Evolutionary conservation across 352 stramenopile genomes (phyloP).

Genomic region (Phytopythium vexans): DNA sequence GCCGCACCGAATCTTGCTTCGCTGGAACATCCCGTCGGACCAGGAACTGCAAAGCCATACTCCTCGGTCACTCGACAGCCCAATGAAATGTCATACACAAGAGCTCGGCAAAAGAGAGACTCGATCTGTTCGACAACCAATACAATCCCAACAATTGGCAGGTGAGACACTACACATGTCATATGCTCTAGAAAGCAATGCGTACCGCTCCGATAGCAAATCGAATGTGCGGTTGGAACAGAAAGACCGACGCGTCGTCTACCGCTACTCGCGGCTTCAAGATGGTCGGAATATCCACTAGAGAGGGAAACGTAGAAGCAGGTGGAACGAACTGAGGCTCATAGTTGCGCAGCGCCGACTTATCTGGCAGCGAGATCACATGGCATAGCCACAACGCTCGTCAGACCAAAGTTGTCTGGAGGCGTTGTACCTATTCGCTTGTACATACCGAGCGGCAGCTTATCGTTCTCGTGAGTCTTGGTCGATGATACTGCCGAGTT

Average conservation of each 20-base stretch:
- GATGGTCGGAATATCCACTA: constrained; percentile 30
- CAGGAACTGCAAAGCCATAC: constrained; percentile 50
- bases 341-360: constrained; percentile 61
- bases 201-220: constrained; percentile 54
- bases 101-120: constrained; percentile 48
- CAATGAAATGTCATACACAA: constrained; percentile 60
- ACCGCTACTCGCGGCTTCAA: constrained; percentile 44
- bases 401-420: too few species aligned
- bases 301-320: constrained; percentile 45
- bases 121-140: constrained; percentile 40
- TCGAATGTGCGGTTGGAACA: constrained; percentile 36
- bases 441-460: constrained; percentile 10
- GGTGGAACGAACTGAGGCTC: constrained; percentile 41
- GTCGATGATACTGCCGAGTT: background rate
- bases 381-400: too few species aligned
- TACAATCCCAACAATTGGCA: background rate
- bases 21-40: constrained; percentile 3
- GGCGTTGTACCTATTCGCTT: too few species aligned
- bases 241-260: constrained; percentile 44
- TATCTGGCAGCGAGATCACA: constrained; percentile 8
- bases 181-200: background rate
- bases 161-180: background rate
- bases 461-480: background rate
- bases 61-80: constrained; percentile 61
- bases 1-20: background rate